phyloP scores from a whole-genome alignment of 108 stramenopile species.

The Cyclotella cryptica region DNA sequence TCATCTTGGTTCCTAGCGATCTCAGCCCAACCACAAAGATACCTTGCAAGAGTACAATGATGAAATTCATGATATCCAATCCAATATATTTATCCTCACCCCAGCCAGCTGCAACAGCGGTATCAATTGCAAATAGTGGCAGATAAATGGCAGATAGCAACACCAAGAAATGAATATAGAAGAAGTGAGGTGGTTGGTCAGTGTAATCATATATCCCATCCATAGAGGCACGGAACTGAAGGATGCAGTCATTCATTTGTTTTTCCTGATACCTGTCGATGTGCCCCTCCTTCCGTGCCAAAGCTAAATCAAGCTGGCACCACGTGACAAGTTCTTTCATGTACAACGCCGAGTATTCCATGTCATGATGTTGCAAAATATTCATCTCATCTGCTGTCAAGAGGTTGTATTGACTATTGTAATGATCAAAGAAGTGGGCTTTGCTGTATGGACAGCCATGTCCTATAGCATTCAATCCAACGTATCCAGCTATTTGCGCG shows the following conservation, averaged over 20 bases:
- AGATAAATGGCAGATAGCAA: constrained; percentile 54
- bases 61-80: constrained; percentile 50
- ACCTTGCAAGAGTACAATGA: constrained; percentile 49
- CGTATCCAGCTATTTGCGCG: constrained; percentile 58
- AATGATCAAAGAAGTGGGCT: constrained; percentile 43
- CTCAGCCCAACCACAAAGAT: constrained; percentile 55
- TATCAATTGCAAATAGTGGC: constrained; percentile 56
- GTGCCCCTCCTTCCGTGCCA: constrained; percentile 22
- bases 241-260: constrained; percentile 10
- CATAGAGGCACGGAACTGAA: constrained; percentile 25
- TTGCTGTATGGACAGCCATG: constrained; percentile 25
- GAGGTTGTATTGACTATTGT: constrained; percentile 38
- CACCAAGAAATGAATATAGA: constrained; percentile 61
- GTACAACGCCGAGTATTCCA: constrained; percentile 33
- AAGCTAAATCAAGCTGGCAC: constrained; percentile 27
- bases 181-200: constrained; percentile 59
- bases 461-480: constrained; percentile 43
- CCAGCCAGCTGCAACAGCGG: constrained; percentile 25
- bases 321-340: constrained; percentile 32
- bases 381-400: constrained; percentile 48
- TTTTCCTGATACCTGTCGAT: constrained; percentile 21
- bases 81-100: constrained; percentile 71
- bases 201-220: constrained; percentile 47
- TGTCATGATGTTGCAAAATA: constrained; percentile 29
- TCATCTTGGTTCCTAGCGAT: constrained; percentile 45